Base-by-base conservation (phyloP, 345 rosid genomes). In the Populus pruinosa region DNA sequence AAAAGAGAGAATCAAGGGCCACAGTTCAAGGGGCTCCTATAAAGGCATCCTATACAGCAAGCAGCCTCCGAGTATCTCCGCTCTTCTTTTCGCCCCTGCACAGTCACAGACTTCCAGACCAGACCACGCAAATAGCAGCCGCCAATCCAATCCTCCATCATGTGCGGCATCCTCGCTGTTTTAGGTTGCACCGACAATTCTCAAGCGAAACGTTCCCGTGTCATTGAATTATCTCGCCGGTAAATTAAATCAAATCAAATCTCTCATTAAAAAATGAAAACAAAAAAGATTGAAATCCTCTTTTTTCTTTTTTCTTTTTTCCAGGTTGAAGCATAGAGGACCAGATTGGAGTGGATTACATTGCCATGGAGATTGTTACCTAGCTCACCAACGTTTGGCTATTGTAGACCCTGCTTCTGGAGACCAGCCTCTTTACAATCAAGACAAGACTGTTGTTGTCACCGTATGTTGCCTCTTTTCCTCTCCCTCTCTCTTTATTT, bases 281-380 rank as follows among this genome's bases (percentile, higher is more conserved):
- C 27, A 12, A 27, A 12, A 13, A 27, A 12, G 17, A 18, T 18
- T 71, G 23, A 29, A 1, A 13, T 11, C 47, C 47, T 33, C 36
- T 33, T 33, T 33, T 33, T 11, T 13, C 36, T 33, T 33, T 33
- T 33, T 11, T 13, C 2, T 11, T 43, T 11, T 43, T 43, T 43
- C 1, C 18, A 91, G 97, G 70, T 77, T 92, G 90, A 84, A 85
- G 49, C 97, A 92, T 77, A 83, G 97, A 86, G 97, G 94, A 72
- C 97, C 97, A 44, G 97, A 92, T 29, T 92, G 97, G 97, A 91
- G 97, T 31, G 97, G 97, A 1, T 72, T 92, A 72, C 90, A 89
- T 82, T 91, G 90, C 80, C 82, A 83, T 74, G 91, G 75, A 27
- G 87, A 87, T 75, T 91, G 93, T 79, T 92, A 88, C 79, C 89